These are phyloP conservation scores for Triangularia setosa DNA, from an alignment of 2,329 filamentous ascomycete genomes.

Conservation along the genomic window DNA sequence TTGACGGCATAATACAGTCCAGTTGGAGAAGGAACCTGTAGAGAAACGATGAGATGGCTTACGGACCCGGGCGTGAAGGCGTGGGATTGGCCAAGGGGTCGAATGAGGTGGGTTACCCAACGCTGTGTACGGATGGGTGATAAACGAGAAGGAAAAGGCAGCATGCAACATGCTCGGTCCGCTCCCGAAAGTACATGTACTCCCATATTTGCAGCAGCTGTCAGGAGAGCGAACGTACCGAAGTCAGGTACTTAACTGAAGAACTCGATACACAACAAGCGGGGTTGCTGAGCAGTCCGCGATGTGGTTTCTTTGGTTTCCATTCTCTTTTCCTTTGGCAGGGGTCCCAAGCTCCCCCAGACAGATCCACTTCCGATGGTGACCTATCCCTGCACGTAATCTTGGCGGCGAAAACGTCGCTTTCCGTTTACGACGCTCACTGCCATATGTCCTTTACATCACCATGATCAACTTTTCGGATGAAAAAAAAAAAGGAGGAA, in stretches of 20 bases:
- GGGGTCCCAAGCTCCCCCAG: background rate
- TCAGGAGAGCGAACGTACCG: background rate
- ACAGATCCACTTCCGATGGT: conserved; percentile 4
- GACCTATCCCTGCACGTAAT: background rate
- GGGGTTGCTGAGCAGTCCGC: background rate
- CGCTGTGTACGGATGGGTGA: background rate
- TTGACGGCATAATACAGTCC: conserved; percentile 9
- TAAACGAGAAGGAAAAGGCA: background rate
- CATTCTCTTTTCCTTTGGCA: background rate
- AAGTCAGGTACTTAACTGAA: background rate
- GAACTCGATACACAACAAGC: background rate
- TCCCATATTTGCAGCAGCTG: background rate
- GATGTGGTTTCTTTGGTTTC: background rate
- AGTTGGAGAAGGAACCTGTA: background rate
- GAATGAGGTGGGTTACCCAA: background rate
- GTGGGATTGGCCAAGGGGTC: background rate
- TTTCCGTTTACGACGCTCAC: background rate
- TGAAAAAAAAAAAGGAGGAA: background rate
- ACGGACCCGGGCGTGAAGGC: background rate
- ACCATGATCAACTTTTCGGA: background rate
- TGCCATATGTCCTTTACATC: background rate
- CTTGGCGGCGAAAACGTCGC: background rate
- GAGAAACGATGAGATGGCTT: background rate
- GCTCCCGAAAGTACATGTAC: background rate
- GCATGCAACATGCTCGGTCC: background rate